Evolutionary conservation across 228 moss, liverwort and hornwort genomes (phyloP).

Genomic region (Sphagnum magellanicum): DNA sequence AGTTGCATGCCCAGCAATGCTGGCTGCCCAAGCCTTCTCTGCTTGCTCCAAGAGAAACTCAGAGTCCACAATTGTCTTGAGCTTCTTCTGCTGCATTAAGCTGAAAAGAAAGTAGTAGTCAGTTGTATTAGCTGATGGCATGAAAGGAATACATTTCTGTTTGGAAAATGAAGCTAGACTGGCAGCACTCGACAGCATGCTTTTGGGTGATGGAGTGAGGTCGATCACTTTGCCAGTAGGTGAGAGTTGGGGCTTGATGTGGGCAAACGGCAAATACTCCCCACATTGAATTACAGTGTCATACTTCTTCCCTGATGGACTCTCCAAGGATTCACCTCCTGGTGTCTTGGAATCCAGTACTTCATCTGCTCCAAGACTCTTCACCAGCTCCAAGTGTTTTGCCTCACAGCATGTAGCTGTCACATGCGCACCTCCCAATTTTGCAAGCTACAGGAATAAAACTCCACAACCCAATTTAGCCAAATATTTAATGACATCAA

Average conservation of each 20-base stretch:
- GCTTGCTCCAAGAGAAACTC: slow-evolving; percentile 13
- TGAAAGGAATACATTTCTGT: slow-evolving; percentile 26
- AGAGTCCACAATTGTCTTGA: slow-evolving; percentile 32
- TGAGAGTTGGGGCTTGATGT: slow-evolving; percentile 23
- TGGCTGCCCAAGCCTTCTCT: slow-evolving; percentile 21
- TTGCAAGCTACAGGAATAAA: slow-evolving; percentile 30
- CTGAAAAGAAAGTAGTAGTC: slow-evolving; percentile 34
- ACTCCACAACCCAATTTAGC: background rate
- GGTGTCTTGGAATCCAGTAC: slow-evolving; percentile 12
- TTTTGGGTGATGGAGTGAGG: slow-evolving; percentile 26
- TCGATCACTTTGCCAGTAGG: slow-evolving; percentile 29
- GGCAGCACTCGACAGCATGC: slow-evolving; percentile 14
- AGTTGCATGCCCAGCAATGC: slow-evolving; percentile 39
- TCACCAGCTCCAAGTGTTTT: slow-evolving; percentile 19
- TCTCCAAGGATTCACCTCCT: background rate
- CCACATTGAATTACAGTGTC: slow-evolving; percentile 37
- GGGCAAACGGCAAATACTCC: slow-evolving; percentile 9
- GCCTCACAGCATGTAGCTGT: slow-evolving; percentile 28
- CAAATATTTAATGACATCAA: background rate
- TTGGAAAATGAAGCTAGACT: slow-evolving; percentile 25
- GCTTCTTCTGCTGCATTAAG: slow-evolving; percentile 22
- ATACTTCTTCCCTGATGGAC: slow-evolving; percentile 17
- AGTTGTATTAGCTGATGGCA: slow-evolving; percentile 18
- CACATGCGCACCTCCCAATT: slow-evolving; percentile 34
- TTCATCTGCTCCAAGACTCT: slow-evolving; percentile 31